Conservation (phyloP, 2,329 filamentous ascomycete genomes). For the Aphanocladium album region DNA sequence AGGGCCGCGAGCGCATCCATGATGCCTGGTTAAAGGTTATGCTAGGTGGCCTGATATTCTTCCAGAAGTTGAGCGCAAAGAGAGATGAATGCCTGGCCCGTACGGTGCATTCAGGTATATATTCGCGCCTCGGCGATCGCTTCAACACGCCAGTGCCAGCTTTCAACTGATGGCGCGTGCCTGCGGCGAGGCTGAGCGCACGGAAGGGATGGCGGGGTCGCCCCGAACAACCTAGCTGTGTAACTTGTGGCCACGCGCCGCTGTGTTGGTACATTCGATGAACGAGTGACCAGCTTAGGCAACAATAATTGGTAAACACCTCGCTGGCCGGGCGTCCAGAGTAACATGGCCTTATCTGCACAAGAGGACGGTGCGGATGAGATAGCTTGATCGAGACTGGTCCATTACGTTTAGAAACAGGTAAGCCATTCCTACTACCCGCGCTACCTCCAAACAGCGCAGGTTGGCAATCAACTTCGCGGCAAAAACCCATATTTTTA, state of each 20-base stretch:
- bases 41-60: not conserved
- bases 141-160: too few species aligned
- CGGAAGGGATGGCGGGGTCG: slow-evolving; percentile 1
- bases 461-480: too few species aligned
- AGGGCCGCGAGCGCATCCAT: slow-evolving; percentile 8
- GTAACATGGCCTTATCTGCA: not conserved
- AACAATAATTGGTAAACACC: not conserved
- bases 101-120: too few species aligned
- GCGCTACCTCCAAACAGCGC: too few species aligned
- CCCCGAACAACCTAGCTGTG: not conserved
- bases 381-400: not conserved
- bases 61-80: too few species aligned
- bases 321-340: not conserved
- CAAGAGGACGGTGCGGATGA: not conserved
- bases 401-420: not conserved
- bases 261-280: not conserved
- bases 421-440: too few species aligned
- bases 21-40: not conserved
- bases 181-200: slow-evolving; percentile 4
- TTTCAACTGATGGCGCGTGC: not conserved
- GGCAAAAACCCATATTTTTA: too few species aligned
- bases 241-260: not conserved
- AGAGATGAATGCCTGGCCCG: too few species aligned
- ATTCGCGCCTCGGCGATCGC: too few species aligned
- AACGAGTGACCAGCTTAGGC: not conserved